Base-by-base conservation (phyloP, 2,329 filamentous ascomycete species). In the Alternaria sp. region DNA sequence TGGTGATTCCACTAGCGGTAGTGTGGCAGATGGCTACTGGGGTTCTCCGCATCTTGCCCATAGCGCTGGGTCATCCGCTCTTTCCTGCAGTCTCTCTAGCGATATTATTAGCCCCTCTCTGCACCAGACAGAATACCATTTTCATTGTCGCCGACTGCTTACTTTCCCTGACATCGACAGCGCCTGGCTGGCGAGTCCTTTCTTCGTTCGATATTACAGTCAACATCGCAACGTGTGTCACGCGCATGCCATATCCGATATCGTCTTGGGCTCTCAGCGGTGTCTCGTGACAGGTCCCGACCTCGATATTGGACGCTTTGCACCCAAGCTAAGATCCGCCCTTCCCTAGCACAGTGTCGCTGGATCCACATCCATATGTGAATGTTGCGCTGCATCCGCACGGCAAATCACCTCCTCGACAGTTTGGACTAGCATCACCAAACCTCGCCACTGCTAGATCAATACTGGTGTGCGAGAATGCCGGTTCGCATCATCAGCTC, bases 21-120 rank as follows among this genome's bases (percentile, higher is more conserved):
- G 12, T 45, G 63, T 61, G 68, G 62, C 59, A 63, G 60, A 59
- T 66, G 64, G 64, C 46, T 66, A 30, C 69, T 66, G 64, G 68
- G 67, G 69, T 75, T 74, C 74, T 74, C 74, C 72, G 70, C 71
- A 65, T 68, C 54, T 60, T 68, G 70, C 64, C 73, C 72, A 68
- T 61, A 64, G 65, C 67, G 62, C 62, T 68, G 74, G 73, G 72
- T 74, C 73, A 73, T 69, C 67, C 64, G 71, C 49, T 48, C 54
- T 49, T 55, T 59, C 63, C 62, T 62, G 54, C 38, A 41, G 28
- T 22, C 51, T 49, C 50, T 61, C 61, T 32, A 46, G 59, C 62
- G 55, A 67, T 69, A 70, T 69, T 70, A 70, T 72, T 68, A 71
- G 60, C 63, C 62, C 53, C 66, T 71, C 65, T 60, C 61, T 40